Base-by-base conservation (phyloP, 805 yeast genomes). In the Wickerhamiella sorbophila region DNA sequence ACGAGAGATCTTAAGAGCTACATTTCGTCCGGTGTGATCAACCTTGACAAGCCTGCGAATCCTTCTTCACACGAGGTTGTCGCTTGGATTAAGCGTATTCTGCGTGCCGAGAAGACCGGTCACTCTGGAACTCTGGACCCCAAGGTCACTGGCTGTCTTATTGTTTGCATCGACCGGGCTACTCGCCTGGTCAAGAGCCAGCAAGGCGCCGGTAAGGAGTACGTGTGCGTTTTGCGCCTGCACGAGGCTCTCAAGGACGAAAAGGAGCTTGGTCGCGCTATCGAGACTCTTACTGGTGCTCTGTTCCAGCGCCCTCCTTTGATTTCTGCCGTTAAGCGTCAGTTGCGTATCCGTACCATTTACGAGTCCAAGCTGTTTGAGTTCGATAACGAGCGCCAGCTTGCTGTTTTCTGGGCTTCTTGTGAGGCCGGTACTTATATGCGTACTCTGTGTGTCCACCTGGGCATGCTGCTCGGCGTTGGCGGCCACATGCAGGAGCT, bases 401-500 rank as follows among this genome's bases (percentile, higher is more conserved):
- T 91, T 48, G 94, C 94, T 69, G 97, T 91, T 29, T 91, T 91
- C 71, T 91, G 98, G 98, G 98, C 97, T 46, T 82, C 94, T 33
- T 91, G 98, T 74, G 98, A 91, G 71, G 98, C 98, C 48, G 98
- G 98, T 68, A 91, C 98, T 47, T 91, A 91, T 69, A 91, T 91
- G 95, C 82, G 98, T 75, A 91, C 98, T 39, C 70, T 91, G 56
- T 91, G 98, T 79, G 98, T 91, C 44, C 98, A 91, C 66, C 70
- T 91, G 58, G 98, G 98, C 69, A 87, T 91, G 95, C 72, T 91
- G 46, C 72, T 91, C 52, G 96, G 97, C 57, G 96, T 86, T 53
- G 98, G 98, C 64, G 98, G 97, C 54, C 98, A 91, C 70, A 91
- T 91, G 98, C 98, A 91, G 74, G 98, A 91, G 69, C 79, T 91